Conservation (phyloP, 352 stramenopile species). For the Globisporangium rhizosaccharum region DNA sequence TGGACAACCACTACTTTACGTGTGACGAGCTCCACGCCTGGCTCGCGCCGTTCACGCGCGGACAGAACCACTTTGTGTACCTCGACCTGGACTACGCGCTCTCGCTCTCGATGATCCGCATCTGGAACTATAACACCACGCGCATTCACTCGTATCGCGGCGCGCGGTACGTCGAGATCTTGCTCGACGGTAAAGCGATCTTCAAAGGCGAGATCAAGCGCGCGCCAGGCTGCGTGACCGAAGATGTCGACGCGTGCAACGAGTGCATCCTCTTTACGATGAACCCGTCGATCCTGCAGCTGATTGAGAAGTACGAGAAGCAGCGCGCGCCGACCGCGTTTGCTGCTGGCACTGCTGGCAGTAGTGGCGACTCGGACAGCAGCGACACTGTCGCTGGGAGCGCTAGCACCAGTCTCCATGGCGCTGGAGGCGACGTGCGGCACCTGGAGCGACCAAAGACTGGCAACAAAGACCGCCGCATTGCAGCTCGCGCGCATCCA, state of each 20-base stretch:
- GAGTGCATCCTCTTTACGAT: constrained; percentile 86
- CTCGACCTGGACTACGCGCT: constrained; percentile 73
- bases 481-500: constrained; percentile 14
- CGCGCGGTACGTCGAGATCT: constrained; percentile 57
- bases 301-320: constrained; percentile 83
- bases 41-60: constrained; percentile 79
- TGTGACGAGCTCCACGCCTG: constrained; percentile 87
- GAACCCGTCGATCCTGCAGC: constrained; percentile 57
- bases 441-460: constrained; percentile 48
- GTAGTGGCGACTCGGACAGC: background rate
- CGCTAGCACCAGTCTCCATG: too few species aligned
- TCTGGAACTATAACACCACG: constrained; percentile 89
- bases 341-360: background rate
- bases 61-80: constrained; percentile 74
- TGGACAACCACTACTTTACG: constrained; percentile 86
- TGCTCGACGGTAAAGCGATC: constrained; percentile 49
- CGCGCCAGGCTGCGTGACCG: constrained; percentile 52
- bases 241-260: constrained; percentile 56
- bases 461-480: constrained; percentile 33
- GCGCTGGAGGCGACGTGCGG: constrained; percentile 8
- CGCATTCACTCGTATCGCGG: constrained; percentile 72
- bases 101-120: constrained; percentile 76
- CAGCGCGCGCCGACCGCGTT: constrained; percentile 12
- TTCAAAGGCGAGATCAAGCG: constrained; percentile 81
- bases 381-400: background rate